phyloP scores from a whole-genome alignment of 2,329 filamentous ascomycete species.

The Colletotrichum gloeosporioides region DNA sequence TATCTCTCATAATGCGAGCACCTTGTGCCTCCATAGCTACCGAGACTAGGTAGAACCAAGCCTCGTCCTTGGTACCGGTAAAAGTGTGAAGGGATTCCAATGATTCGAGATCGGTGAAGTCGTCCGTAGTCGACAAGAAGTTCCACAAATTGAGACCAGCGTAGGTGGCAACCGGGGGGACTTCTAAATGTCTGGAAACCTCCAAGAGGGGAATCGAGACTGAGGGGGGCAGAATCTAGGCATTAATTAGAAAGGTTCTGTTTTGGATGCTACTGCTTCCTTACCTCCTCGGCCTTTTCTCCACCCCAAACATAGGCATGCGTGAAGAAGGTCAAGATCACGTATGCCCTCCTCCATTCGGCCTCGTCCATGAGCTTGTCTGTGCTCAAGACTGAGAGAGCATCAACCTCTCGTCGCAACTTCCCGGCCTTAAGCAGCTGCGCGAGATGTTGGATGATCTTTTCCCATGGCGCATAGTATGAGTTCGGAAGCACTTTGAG shows the following conservation, averaged over 20 bases:
- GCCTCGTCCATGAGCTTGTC: conserved; percentile 65
- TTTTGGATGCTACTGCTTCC: conserved; percentile 4
- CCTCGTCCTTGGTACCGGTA: conserved; percentile 87
- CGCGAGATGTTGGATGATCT: conserved; percentile 71
- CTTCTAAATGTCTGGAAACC: conserved; percentile 74
- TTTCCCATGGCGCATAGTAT: conserved; percentile 85
- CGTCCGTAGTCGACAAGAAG: conserved; percentile 63
- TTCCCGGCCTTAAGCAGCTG: conserved; percentile 67
- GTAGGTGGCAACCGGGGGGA: conserved; percentile 91
- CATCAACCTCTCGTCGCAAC: conserved; percentile 67
- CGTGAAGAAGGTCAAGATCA: conserved; percentile 77
- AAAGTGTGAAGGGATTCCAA: conserved; percentile 80
- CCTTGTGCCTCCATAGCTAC: conserved; percentile 88
- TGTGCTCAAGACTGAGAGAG: conserved; percentile 74
- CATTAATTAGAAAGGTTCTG: conserved; percentile 11
- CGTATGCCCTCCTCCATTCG: conserved; percentile 85
- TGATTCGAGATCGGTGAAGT: conserved; percentile 71
- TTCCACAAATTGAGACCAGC: conserved; percentile 91
- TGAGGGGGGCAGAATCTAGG: conserved; percentile 70
- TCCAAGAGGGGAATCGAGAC: conserved; percentile 79
- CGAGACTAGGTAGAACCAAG: conserved; percentile 92
- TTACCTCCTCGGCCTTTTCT: conserved; percentile 73
- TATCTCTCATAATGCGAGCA: conserved; percentile 74
- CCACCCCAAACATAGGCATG: conserved; percentile 94
- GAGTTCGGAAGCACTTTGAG: conserved; percentile 67